These are phyloP conservation scores for Pharnaceum exiguum DNA, from an alignment of 148 eudicot genomes.

Conservation along the genomic window DNA sequence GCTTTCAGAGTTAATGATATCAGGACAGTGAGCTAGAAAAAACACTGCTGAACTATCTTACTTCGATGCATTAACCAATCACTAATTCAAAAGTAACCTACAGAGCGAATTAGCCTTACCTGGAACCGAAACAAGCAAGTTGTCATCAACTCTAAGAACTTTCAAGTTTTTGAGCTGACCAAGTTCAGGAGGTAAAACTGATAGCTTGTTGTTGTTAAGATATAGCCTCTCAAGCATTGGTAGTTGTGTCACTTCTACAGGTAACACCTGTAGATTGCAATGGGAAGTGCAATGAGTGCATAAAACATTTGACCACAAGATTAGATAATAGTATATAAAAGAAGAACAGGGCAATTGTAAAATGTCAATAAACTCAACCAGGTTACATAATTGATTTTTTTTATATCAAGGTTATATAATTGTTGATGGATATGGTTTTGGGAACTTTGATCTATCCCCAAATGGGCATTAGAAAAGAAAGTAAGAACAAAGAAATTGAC, in stretches of 20 bases:
- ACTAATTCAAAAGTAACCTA: not conserved
- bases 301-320: no score
- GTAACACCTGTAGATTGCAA: conserved; percentile 56
- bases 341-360: no score
- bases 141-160: conserved; percentile 81
- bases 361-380: no score
- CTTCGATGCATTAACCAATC: not conserved
- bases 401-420: no score
- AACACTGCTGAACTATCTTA: not conserved
- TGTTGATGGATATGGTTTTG: no score
- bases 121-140: conserved; percentile 83
- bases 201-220: conserved; percentile 81
- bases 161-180: conserved; percentile 79
- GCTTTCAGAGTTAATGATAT: conserved; percentile 29
- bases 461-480: no score
- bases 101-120: conserved; percentile 43
- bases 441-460: no score
- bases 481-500: no score
- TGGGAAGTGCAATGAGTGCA: not conserved
- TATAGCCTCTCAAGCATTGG: conserved; percentile 85
- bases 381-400: no score
- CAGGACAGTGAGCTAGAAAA: conserved; percentile 1
- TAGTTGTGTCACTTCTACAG: conserved; percentile 79
- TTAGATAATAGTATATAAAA: no score
- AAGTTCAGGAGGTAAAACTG: conserved; percentile 82